phyloP scores from a whole-genome alignment of 2,329 filamentous ascomycete genomes.

The Fusarium nodosum region DNA sequence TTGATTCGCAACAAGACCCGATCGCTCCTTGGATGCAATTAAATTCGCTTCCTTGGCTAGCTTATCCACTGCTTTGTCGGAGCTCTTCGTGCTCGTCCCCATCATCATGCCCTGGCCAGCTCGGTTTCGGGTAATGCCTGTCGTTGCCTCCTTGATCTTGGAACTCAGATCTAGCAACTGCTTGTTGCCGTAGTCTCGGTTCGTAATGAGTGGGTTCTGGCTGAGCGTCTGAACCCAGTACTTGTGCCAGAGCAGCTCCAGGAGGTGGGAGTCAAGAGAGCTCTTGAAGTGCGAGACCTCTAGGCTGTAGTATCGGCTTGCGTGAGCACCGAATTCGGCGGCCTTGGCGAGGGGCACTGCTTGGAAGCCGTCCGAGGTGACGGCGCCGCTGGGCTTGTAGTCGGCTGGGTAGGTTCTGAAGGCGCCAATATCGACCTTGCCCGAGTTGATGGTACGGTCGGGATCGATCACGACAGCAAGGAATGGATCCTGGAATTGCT shows the following conservation, averaged over 20 bases:
- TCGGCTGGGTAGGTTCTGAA: slow-evolving; percentile 90
- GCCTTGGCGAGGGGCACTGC: slow-evolving; percentile 93
- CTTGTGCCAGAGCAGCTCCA: slow-evolving; percentile 96
- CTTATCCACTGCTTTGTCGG: slow-evolving; percentile 68
- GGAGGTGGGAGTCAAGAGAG: slow-evolving; percentile 85
- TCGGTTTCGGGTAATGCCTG: slow-evolving; percentile 47
- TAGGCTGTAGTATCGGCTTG: slow-evolving; percentile 89
- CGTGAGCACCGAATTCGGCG: slow-evolving; percentile 95
- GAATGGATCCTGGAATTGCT: slow-evolving; percentile 89
- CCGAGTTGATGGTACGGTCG: slow-evolving; percentile 92
- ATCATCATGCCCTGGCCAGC: slow-evolving; percentile 48
- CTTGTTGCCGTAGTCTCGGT: slow-evolving; percentile 92
- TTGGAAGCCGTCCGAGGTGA: slow-evolving; percentile 70
- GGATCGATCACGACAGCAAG: slow-evolving; percentile 97
- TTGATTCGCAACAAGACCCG: slow-evolving; percentile 72
- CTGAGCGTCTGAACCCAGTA: slow-evolving; percentile 98
- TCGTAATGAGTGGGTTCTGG: slow-evolving; percentile 89
- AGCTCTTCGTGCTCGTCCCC: slow-evolving; percentile 41
- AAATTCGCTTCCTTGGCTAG: slow-evolving; percentile 71
- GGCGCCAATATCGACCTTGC: slow-evolving; percentile 96
- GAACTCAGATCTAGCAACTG: slow-evolving; percentile 90
- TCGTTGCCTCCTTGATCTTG: slow-evolving; percentile 79
- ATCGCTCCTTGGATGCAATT: slow-evolving; percentile 72
- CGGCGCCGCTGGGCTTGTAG: slow-evolving; percentile 66
- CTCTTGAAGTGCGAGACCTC: slow-evolving; percentile 96